Evolutionary conservation across 2,329 filamentous ascomycete genomes (phyloP).

Genomic region (Exophiala sideris): DNA sequence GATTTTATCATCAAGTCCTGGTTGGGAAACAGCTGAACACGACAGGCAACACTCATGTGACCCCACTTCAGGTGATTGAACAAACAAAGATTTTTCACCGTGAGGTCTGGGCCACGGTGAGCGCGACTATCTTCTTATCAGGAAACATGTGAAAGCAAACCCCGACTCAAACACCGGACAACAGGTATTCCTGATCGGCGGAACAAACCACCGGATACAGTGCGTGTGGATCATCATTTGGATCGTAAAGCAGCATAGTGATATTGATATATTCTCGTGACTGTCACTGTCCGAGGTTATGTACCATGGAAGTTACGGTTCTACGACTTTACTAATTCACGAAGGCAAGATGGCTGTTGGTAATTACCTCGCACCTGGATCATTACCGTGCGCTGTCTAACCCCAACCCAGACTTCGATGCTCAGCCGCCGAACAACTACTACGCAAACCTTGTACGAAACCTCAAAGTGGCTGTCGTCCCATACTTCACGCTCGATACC

Average conservation of each 20-base stretch:
- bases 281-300: background rate
- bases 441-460: conserved; percentile 82
- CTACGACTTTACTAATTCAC: background rate
- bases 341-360: background rate
- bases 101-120: background rate
- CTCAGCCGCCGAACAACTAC: conserved; percentile 58
- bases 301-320: background rate
- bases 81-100: background rate
- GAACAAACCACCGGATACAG: background rate
- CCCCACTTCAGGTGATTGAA: background rate
- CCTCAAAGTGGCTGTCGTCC: conserved; percentile 80
- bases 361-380: background rate
- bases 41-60: background rate
- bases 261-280: background rate
- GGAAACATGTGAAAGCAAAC: background rate
- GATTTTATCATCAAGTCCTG: background rate
- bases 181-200: background rate
- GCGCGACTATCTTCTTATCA: background rate
- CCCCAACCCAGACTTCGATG: background rate
- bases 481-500: conserved; percentile 87
- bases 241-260: background rate
- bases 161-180: conserved; percentile 8
- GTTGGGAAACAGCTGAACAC: background rate
- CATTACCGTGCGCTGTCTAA: background rate
- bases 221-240: background rate